A percentile compares a stretch with the other conserved stretches of the same genome.
phyloP scores from a whole-genome alignment of 225 moss, liverwort and hornwort species.

The Thuidium tamariscinum region DNA sequence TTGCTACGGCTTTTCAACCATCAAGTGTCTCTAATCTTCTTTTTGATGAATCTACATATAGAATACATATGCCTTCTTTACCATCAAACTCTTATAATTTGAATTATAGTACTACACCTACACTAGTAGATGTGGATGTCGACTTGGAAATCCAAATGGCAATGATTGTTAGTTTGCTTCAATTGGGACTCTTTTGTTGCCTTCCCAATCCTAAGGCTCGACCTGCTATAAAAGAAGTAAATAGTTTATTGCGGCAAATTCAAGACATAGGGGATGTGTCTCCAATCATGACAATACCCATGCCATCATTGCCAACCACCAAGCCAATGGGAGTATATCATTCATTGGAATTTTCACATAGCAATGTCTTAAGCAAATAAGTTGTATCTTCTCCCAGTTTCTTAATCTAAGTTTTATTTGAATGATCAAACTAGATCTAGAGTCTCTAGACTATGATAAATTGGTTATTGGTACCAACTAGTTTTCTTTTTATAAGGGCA shows the following conservation, averaged over 20 bases:
- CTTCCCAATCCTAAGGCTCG: neutral
- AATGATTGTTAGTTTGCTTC: neutral
- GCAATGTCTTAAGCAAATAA: neutral
- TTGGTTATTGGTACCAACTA: neutral
- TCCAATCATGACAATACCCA: neutral
- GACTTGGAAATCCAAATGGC: neutral
- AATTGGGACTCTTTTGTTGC: neutral
- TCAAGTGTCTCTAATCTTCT: fast-evolving
- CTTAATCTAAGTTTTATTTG: neutral
- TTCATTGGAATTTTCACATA: neutral
- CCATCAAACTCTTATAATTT: neutral
- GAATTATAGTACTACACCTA: neutral
- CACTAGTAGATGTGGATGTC: neutral
- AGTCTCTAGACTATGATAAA: neutral
- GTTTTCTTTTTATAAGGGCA: neutral
- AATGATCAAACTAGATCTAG: neutral
- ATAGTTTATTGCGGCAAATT: neutral
- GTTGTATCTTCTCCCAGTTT: neutral
- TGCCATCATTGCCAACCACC: neutral
- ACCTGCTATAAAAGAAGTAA: neutral
- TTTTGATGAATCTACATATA: neutral
- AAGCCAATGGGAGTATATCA: neutral
- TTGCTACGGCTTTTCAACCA: neutral
- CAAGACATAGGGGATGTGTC: neutral
- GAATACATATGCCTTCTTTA: neutral